phyloP scores from a whole-genome alignment of 148 eudicot species.

The Dysphania ambrosioides region DNA sequence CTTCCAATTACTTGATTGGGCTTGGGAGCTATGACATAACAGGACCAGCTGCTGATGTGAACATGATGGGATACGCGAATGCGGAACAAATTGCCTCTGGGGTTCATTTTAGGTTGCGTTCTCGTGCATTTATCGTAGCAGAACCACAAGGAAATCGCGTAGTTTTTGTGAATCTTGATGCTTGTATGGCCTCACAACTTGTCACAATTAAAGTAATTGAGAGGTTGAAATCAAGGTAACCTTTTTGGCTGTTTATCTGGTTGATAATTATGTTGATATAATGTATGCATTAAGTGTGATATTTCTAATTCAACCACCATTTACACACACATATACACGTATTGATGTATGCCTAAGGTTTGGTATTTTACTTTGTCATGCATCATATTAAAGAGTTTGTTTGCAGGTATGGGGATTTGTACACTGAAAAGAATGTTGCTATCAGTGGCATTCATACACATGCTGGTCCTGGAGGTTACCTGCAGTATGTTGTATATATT shows the following conservation, averaged over 20 bases:
- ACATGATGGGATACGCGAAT: slow-evolving; percentile 99
- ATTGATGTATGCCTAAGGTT: background rate
- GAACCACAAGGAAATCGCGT: slow-evolving; percentile 73
- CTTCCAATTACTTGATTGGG: slow-evolving; percentile 75
- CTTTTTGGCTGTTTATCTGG: background rate
- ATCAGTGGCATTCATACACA: slow-evolving; percentile 97
- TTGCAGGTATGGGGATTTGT: slow-evolving; percentile 81
- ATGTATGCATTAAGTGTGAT: background rate
- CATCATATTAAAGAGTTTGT: slow-evolving; percentile 14
- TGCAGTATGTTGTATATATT: slow-evolving; percentile 86
- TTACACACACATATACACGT: no score
- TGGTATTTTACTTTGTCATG: slow-evolving; percentile 1
- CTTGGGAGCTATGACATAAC: slow-evolving; percentile 98
- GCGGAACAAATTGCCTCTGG: slow-evolving; percentile 71
- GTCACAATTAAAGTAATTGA: slow-evolving; percentile 88
- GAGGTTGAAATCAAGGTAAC: slow-evolving; percentile 85
- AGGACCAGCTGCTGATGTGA: slow-evolving; percentile 99
- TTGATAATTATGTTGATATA: background rate
- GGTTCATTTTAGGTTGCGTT: slow-evolving; percentile 82
- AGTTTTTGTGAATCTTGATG: slow-evolving; percentile 90
- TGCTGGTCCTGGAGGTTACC: slow-evolving; percentile 98
- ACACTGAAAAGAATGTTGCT: slow-evolving; percentile 87
- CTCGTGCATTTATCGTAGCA: slow-evolving; percentile 86
- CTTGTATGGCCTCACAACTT: slow-evolving; percentile 97
- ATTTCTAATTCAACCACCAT: no score